Conservation (phyloP, 352 stramenopile genomes). For the Aphanomyces cochlioides region DNA sequence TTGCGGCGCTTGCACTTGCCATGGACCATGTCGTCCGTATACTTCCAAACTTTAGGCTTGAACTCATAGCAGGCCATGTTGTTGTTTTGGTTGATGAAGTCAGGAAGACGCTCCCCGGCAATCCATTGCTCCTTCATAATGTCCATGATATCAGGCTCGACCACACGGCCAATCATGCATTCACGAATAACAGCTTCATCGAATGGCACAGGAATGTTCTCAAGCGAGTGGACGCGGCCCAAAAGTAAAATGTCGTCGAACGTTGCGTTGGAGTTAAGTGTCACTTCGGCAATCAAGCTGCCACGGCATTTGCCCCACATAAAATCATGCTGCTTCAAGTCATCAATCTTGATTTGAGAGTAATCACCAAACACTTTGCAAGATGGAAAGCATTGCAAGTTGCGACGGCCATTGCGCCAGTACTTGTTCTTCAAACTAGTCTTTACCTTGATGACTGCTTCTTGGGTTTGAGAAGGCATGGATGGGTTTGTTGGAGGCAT, state of each 20-base stretch:
- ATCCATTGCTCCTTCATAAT: slow-evolving; percentile 85
- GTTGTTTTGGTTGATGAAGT: slow-evolving; percentile 74
- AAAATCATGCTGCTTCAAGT: slow-evolving; percentile 86
- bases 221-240: slow-evolving; percentile 74
- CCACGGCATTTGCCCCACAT: slow-evolving; percentile 88
- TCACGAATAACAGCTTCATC: slow-evolving; percentile 78
- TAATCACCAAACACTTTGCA: slow-evolving; percentile 90
- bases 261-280: slow-evolving; percentile 73
- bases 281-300: slow-evolving; percentile 76
- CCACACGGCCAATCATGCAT: slow-evolving; percentile 75
- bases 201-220: slow-evolving; percentile 81
- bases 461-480: slow-evolving; percentile 39
- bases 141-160: slow-evolving; percentile 76
- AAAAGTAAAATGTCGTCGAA: slow-evolving; percentile 80
- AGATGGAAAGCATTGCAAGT: slow-evolving; percentile 85
- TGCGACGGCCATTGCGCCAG: slow-evolving; percentile 86
- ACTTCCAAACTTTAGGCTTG: slow-evolving; percentile 88
- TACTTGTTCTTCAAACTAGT: slow-evolving; percentile 84
- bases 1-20: slow-evolving; percentile 86
- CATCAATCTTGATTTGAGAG: slow-evolving; percentile 84
- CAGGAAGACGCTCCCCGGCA: slow-evolving; percentile 68
- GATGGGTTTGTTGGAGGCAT: slow-evolving; percentile 35
- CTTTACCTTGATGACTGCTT: slow-evolving; percentile 86
- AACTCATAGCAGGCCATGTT: slow-evolving; percentile 81
- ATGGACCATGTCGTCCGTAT: slow-evolving; percentile 84